A percentile compares a stretch with the other conserved stretches of the same genome.
Evolutionary conservation across 495 filamentous ascomycete species (phyloP).

Genomic region (Hyaloscypha variabilis): DNA sequence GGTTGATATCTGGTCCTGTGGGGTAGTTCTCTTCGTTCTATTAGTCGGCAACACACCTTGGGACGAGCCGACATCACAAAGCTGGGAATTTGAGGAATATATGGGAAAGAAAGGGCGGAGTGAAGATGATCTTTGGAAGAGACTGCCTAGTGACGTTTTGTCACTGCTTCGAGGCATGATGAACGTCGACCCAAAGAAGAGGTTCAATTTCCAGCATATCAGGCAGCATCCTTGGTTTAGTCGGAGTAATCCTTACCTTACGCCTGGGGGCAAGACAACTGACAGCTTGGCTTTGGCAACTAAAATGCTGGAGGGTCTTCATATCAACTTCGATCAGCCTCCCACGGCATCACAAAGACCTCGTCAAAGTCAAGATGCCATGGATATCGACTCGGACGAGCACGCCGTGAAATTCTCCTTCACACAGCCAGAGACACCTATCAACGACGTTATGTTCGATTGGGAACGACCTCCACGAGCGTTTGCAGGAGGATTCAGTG

Average conservation of each 20-base stretch:
- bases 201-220: slow-evolving; percentile 89
- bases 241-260: slow-evolving; percentile 75
- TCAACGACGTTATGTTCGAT: slow-evolving; percentile 55
- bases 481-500: slow-evolving; percentile 24
- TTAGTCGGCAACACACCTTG: slow-evolving; percentile 96
- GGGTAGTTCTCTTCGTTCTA: slow-evolving; percentile 93
- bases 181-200: slow-evolving; percentile 69
- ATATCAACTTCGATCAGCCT: slow-evolving; percentile 81
- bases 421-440: slow-evolving; percentile 73
- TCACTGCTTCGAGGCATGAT: slow-evolving; percentile 96
- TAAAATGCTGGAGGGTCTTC: slow-evolving; percentile 89
- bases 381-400: slow-evolving; percentile 56
- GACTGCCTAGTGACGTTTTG: slow-evolving; percentile 72
- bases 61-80: slow-evolving; percentile 84
- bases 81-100: slow-evolving; percentile 86
- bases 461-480: slow-evolving; percentile 46
- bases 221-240: slow-evolving; percentile 96
- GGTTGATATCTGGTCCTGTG: slow-evolving; percentile 96
- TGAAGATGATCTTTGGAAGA: slow-evolving; percentile 83
- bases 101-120: slow-evolving; percentile 75
- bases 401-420: slow-evolving; percentile 52
- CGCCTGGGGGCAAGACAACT: slow-evolving; percentile 69
- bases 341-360: slow-evolving; percentile 51
- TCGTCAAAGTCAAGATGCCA: slow-evolving; percentile 44
- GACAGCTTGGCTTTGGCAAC: slow-evolving; percentile 86